Evolutionary conservation across 768 basidiomycete genomes (phyloP), one percentile per base, ranked within the genome.

Genomic region (Crepidotus variabilis): DNA sequence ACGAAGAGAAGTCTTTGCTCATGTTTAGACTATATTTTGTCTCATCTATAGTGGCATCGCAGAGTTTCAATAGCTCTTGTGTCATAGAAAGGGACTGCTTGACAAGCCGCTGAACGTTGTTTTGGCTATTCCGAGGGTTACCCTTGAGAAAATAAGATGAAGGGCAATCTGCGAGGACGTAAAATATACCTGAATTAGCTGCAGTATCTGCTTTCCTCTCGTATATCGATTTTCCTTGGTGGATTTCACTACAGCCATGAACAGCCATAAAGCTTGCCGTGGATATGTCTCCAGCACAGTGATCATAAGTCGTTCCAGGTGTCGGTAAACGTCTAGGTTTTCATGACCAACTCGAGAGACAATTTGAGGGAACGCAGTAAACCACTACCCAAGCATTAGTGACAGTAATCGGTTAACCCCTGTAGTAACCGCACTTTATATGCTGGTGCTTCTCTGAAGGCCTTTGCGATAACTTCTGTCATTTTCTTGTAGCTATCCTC

Each of bases 311-410:
- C 67, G 71, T 2, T 80, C 76, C 20, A 99, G 72, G 2, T 85
- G 69, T 0, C 67, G 69, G 65, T 82, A 87, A 2, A 93, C 87
- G 1, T 75, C 76, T 10, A 70, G 60, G 63, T 90, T 87, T 3
- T 69, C 72, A 61, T 97, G 92, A 11, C 88, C 89, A 32, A 99
- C 87, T 7, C 97, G 85, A 13, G 96, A 98, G 13, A 95, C 93
- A 52, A 98, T 92, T 76, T 98, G 97, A 2, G 95, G 94, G 60
- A 98, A 95, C 1, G 94, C 95, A 0, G 90, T 94, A 62, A 86
- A 90, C 94, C 96, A 98, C 94, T 98, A 48, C 14, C 51, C 43
- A 4, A 61, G 45, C 54, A 45, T 61, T 46, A 23, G 52, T 10
- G 51, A 21, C 43, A 57, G 21, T 33, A 18, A 28, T 6, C 16